phyloP scores from a whole-genome alignment of 768 basidiomycete species.

The Lactarius evosmus region DNA sequence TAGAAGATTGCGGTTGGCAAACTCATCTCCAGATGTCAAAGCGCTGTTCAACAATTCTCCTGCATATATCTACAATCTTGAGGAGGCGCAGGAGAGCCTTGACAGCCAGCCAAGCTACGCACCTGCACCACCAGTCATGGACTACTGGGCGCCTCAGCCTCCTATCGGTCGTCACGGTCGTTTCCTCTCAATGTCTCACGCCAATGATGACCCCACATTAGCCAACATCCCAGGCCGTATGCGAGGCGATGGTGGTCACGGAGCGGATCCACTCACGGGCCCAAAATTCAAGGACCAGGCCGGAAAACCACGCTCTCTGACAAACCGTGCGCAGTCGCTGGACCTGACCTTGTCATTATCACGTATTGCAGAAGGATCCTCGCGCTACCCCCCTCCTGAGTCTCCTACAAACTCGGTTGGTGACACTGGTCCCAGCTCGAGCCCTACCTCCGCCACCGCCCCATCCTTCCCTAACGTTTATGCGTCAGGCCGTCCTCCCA shows the following conservation, averaged over 20 bases:
- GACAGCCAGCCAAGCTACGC: constrained; percentile 57
- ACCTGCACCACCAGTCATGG: constrained; percentile 49
- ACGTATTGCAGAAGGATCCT: constrained; percentile 69
- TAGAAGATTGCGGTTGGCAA: constrained; percentile 75
- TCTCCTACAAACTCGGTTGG: constrained; percentile 78
- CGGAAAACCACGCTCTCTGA: constrained; percentile 74
- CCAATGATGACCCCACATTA: constrained; percentile 32
- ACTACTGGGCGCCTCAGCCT: constrained; percentile 75
- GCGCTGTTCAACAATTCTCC: constrained; percentile 85
- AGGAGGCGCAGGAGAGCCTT: constrained; percentile 56
- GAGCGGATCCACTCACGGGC: constrained; percentile 80
- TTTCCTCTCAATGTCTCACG: constrained; percentile 29
- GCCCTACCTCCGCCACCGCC: constrained; percentile 72
- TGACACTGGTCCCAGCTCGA: constrained; percentile 72
- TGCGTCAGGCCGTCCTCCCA: constrained; percentile 43
- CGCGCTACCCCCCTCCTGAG: constrained; percentile 64
- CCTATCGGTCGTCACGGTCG: constrained; percentile 57
- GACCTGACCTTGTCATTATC: constrained; percentile 82
- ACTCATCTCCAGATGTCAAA: constrained; percentile 92
- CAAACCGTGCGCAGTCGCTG: constrained; percentile 85
- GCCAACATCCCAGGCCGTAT: constrained; percentile 67
- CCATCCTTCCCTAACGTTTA: constrained; percentile 87
- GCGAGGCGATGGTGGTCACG: constrained; percentile 72
- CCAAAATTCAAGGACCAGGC: constrained; percentile 77
- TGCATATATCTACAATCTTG: constrained; percentile 76